Percentiles rank a stretch among this genome's conserved stretches.
phyloP scores from a whole-genome alignment of 257 asterid genomes.

The Penstemon davidsonii region DNA sequence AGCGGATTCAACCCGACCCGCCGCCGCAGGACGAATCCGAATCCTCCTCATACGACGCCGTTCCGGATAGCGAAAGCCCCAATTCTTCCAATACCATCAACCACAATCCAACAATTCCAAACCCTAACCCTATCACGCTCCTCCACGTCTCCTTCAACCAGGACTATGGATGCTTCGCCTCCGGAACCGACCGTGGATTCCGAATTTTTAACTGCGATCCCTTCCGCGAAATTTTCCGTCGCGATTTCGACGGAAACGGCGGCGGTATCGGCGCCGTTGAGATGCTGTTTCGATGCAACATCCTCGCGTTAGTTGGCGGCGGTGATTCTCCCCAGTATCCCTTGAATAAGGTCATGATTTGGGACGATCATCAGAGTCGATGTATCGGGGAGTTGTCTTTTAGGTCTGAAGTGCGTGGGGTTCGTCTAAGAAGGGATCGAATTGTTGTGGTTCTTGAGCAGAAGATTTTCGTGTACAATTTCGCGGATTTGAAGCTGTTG shows the following conservation, averaged over 20 bases:
- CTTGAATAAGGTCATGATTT: conserved; percentile 82
- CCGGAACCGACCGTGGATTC: conserved; percentile 78
- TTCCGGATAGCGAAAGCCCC: not conserved
- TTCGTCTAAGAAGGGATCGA: conserved; percentile 70
- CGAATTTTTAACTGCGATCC: conserved; percentile 89
- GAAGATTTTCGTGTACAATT: conserved; percentile 79
- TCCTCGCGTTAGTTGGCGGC: conserved; percentile 81
- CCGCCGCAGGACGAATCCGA: not conserved
- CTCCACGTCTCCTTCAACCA: conserved; percentile 91
- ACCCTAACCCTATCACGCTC: conserved; percentile 36
- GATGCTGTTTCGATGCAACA: conserved; percentile 89
- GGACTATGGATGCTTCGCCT: conserved; percentile 80
- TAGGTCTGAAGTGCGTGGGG: conserved; percentile 85
- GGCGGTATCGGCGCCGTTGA: conserved; percentile 80
- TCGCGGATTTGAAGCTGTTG: conserved; percentile 74
- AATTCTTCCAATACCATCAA: conserved; percentile 9
- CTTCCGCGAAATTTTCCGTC: conserved; percentile 75
- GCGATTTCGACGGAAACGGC: conserved; percentile 63
- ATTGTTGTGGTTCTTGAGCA: conserved; percentile 72
- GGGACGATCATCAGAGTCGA: conserved; percentile 85
- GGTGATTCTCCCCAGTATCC: conserved; percentile 81
- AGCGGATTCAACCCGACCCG: not conserved
- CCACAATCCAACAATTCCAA: conserved; percentile 23
- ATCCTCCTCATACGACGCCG: conserved; percentile 26
- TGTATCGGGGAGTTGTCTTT: conserved; percentile 85